These are phyloP conservation scores for Tolypocladium tropicale DNA, from an alignment of 2,329 filamentous ascomycete genomes.

Conservation along the genomic window DNA sequence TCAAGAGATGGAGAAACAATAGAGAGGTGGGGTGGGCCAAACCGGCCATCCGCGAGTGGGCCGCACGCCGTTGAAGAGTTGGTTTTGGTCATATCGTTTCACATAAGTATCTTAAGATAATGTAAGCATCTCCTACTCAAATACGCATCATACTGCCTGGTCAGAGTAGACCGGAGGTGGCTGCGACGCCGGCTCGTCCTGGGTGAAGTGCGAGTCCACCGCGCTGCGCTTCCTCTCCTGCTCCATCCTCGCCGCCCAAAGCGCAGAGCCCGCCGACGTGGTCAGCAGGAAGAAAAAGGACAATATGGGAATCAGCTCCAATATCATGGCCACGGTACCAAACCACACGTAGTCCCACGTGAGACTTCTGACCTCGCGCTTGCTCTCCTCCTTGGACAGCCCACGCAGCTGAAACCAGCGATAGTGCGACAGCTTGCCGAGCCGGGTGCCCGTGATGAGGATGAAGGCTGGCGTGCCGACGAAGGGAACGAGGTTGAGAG, in stretches of 20 bases:
- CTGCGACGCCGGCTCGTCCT: conserved; percentile 8
- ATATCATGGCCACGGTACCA: conserved; percentile 69
- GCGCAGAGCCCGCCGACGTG: conserved; percentile 69
- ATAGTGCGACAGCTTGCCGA: conserved; percentile 84
- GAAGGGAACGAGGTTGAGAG: conserved; percentile 79
- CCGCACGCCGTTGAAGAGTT: not conserved
- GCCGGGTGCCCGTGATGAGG: conserved; percentile 74
- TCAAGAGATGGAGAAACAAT: no score
- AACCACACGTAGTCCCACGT: conserved; percentile 90
- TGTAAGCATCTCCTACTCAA: not conserved
- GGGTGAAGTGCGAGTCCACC: conserved; percentile 5
- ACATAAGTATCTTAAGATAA: no score
- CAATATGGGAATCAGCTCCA: conserved; percentile 80
- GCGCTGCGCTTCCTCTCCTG: conserved; percentile 27
- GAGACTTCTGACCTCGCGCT: conserved; percentile 55
- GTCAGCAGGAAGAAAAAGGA: conserved; percentile 95
- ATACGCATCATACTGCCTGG: conserved; percentile 4
- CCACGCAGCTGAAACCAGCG: conserved; percentile 78
- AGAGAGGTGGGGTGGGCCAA: not conserved
- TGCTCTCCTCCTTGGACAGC: conserved; percentile 62
- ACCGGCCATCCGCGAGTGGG: not conserved
- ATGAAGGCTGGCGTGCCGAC: conserved; percentile 80
- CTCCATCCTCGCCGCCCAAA: conserved; percentile 80
- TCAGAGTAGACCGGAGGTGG: conserved; percentile 19
- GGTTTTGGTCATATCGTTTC: not conserved